Conservation (phyloP, 768 basidiomycete species). For the Hypholoma fasciculare region DNA sequence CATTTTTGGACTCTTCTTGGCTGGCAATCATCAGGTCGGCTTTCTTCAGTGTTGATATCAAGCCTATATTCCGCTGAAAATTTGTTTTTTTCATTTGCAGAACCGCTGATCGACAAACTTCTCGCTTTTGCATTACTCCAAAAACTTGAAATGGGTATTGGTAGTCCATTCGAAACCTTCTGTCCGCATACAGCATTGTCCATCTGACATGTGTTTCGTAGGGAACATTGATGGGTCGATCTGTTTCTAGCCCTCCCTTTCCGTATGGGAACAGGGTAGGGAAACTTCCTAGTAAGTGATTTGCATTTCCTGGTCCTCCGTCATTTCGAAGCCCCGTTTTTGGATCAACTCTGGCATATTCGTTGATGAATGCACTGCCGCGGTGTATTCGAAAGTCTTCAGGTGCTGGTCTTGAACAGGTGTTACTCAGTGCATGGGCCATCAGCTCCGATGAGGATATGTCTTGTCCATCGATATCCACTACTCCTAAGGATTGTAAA, state of each 20-base stretch:
- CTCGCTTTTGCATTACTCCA: constrained; percentile 28
- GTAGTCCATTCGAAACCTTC: constrained; percentile 24
- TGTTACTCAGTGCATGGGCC: constrained; percentile 20
- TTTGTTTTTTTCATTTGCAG: constrained; percentile 30
- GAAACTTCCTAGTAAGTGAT: constrained; percentile 30
- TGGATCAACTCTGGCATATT: constrained; percentile 20
- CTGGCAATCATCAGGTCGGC: constrained; percentile 30
- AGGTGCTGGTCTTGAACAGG: neutral
- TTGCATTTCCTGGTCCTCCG: constrained; percentile 23
- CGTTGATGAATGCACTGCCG: constrained; percentile 26
- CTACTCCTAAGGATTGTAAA: constrained; percentile 20
- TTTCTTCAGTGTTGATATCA: constrained; percentile 24
- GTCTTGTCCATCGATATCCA: constrained; percentile 17
- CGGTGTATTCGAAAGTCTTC: constrained; percentile 9
- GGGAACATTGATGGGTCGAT: constrained; percentile 12
- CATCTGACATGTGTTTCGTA: constrained; percentile 30
- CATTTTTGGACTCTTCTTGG: constrained; percentile 28
- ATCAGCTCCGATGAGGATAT: constrained; percentile 20
- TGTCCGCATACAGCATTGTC: constrained; percentile 28
- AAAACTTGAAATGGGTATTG: constrained; percentile 30
- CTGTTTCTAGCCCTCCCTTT: constrained; percentile 29
- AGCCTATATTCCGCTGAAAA: constrained; percentile 16
- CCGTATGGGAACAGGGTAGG: constrained; percentile 37
- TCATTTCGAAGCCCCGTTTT: constrained; percentile 14
- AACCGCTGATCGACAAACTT: constrained; percentile 16